Percentiles rank a stretch among this genome's conserved stretches.
Evolutionary conservation across 345 rosid genomes (phyloP).

Genomic region (Stellera chamaejasme): DNA sequence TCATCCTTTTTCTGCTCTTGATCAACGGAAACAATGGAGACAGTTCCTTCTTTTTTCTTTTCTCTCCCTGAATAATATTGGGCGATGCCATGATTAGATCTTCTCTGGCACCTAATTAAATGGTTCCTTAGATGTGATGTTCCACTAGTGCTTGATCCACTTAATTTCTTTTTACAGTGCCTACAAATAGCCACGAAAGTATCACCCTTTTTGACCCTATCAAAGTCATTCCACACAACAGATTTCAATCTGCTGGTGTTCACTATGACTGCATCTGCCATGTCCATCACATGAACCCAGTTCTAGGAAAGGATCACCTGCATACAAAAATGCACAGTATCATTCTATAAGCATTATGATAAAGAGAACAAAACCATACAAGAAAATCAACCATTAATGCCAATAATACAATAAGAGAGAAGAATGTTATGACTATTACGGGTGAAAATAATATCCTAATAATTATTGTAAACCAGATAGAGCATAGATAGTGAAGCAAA

Average conservation of each 20-base stretch:
- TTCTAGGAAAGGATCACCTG: slow-evolving; percentile 15
- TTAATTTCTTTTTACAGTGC: slow-evolving; percentile 72
- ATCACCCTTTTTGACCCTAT: slow-evolving; percentile 66
- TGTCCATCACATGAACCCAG: slow-evolving; percentile 47
- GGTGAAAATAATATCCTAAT: too few species aligned
- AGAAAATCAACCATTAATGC: too few species aligned
- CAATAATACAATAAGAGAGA: too few species aligned
- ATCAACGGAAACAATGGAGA: slow-evolving; percentile 27
- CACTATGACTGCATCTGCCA: slow-evolving; percentile 67
- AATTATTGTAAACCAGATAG: too few species aligned
- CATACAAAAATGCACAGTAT: slow-evolving; percentile 9
- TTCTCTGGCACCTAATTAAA: slow-evolving; percentile 64
- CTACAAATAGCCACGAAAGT: slow-evolving; percentile 62
- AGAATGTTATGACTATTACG: too few species aligned
- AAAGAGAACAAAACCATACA: background rate
- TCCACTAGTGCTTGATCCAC: slow-evolving; percentile 79
- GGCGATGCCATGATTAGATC: slow-evolving; percentile 26
- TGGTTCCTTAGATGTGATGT: slow-evolving; percentile 84
- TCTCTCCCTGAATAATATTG: slow-evolving; percentile 31
- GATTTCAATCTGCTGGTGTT: slow-evolving; percentile 73
- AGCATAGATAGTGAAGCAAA: too few species aligned
- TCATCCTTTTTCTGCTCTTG: slow-evolving; percentile 49
- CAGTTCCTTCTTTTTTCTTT: slow-evolving; percentile 46
- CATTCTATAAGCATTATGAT: background rate
- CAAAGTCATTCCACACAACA: slow-evolving; percentile 87